Percentiles rank a stretch among this genome's conserved stretches.
These are phyloP conservation scores for Exophiala alcalophila DNA, from an alignment of 2,329 filamentous ascomycete genomes.

Conservation along the genomic window DNA sequence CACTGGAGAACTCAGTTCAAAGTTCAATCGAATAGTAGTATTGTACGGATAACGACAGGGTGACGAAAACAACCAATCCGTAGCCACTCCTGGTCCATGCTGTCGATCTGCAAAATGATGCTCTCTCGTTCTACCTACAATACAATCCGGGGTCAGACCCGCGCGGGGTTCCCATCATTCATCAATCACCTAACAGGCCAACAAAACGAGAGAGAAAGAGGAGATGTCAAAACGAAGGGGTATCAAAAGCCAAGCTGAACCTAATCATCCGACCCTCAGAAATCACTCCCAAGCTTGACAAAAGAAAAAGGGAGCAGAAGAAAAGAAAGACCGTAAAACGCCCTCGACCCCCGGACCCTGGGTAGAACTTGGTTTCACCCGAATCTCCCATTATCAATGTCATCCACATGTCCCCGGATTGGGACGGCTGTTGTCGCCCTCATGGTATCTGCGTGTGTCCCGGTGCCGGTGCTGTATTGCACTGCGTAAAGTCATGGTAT, in stretches of 20 bases:
- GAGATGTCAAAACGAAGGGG: constrained; percentile 23
- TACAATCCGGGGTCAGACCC: no score
- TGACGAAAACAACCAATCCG: no score
- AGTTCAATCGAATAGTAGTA: no score
- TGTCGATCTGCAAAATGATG: constrained; percentile 6
- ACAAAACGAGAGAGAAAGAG: constrained; percentile 12
- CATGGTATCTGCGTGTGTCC: constrained; percentile 7
- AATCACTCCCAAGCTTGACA: constrained; percentile 3
- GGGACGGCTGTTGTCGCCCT: no score
- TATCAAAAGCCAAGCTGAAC: constrained; percentile 21
- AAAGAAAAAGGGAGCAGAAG: constrained; percentile 3
- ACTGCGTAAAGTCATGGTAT: no score
- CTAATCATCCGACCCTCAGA: constrained; percentile 8
- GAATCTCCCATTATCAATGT: no score
- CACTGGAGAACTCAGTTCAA: no score
- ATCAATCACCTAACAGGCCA: no score
- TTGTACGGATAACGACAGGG: no score
- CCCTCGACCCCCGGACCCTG: constrained; percentile 1
- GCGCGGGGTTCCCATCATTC: no score
- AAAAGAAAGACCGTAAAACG: background rate
- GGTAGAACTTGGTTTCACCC: no score
- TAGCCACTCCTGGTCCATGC: constrained; percentile 12
- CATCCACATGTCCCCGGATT: no score
- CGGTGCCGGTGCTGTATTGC: background rate
- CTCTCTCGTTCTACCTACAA: constrained; percentile 19